Evolutionary conservation across 805 yeast genomes (phyloP).

Genomic region (Yamadazyma phyllophila): DNA sequence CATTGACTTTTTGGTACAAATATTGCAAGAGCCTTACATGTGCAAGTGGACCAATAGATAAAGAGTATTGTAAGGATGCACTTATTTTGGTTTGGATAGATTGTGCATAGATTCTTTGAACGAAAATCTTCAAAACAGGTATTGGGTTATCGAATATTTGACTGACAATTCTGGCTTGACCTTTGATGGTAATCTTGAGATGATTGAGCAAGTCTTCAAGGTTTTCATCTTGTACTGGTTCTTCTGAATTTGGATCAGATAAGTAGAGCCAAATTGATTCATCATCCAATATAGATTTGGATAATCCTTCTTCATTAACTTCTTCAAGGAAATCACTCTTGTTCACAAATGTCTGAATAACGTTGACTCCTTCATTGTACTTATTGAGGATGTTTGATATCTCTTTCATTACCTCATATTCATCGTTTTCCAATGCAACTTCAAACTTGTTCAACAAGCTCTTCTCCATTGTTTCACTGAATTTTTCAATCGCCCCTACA

Average conservation of each 20-base stretch:
- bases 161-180: constrained; percentile 70
- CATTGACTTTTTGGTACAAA: constrained; percentile 56
- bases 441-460: constrained; percentile 68
- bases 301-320: constrained; percentile 33
- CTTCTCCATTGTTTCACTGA: constrained; percentile 75
- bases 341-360: constrained; percentile 76
- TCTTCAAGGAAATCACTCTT: constrained; percentile 67
- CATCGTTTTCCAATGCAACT: constrained; percentile 66
- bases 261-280: constrained; percentile 58
- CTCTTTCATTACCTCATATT: constrained; percentile 69
- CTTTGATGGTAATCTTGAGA: constrained; percentile 52
- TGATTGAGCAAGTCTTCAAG: constrained; percentile 55
- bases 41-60: constrained; percentile 62
- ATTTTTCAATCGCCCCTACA: constrained; percentile 54
- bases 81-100: constrained; percentile 58
- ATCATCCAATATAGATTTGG: constrained; percentile 28
- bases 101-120: constrained; percentile 76
- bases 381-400: constrained; percentile 71
- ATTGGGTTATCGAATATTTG: constrained; percentile 73
- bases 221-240: constrained; percentile 48
- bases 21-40: constrained; percentile 74
- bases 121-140: constrained; percentile 64
- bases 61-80: constrained; percentile 58
- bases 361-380: constrained; percentile 82
- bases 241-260: constrained; percentile 55